Base-by-base conservation (phyloP, 2,329 filamentous ascomycete species). In the Septoria linicola region DNA sequence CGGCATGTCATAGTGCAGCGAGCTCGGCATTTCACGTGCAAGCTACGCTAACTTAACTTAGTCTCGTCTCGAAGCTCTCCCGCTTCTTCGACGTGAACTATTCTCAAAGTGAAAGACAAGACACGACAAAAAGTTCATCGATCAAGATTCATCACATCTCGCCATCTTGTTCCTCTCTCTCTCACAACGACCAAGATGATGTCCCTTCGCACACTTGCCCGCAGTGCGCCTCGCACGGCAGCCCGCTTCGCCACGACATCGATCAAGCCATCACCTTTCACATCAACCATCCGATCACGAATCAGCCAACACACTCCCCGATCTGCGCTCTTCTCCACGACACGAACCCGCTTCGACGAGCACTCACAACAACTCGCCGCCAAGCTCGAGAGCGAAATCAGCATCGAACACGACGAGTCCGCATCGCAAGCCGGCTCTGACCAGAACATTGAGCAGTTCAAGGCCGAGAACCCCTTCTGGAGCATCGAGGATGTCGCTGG, bases 331-430 rank as follows among this genome's bases (percentile, higher is more conserved):
- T 78, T 78, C 68, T 71, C 71, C 61, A 69, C 71, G 43, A 74
- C 74, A 13, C 63, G 32, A 32, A 61, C 55, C 52, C 68, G 66
- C 63, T 67, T 62, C 61, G 71, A 67, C 46, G 59, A 61, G 77
- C 81, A 80, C 57, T 88, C 95, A 66, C 78, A 85, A 60, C 89
- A 96, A 74, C 84, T 99, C 47, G 81, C 84, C 34, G 82, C 84
- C 53, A 97, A 97, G 81, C 82, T 99, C 42, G 82, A 88, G 60
- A 85, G 83, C 67, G 91, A 96, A 76, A 78, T 95, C 60, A 76
- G 83, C 70, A 84, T 95, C 67, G 93, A 97, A 80, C 82, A 83
- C 65, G 85, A 91, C 67, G 84, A 90, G 43, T 59, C 59, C 41
- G 46, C 48, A 27, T 37, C 49, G 73, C 74, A 87, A 60, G 86